Evolutionary conservation across 2,329 filamentous ascomycete genomes (phyloP).

Genomic region (Alternaria ventricosa): DNA sequence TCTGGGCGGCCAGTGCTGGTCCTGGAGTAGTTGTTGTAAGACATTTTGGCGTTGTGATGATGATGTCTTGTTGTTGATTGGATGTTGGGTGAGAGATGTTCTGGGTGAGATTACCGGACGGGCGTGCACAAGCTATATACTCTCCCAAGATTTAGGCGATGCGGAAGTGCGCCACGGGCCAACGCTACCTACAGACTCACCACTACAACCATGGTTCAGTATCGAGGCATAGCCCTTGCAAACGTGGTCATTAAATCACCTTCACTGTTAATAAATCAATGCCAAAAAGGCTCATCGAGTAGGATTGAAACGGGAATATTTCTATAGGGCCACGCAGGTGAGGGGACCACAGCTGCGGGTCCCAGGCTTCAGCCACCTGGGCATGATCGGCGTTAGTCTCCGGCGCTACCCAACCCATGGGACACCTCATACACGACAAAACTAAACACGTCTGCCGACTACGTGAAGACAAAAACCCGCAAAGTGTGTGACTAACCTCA

Average conservation of each 20-base stretch:
- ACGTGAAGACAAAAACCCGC: background rate
- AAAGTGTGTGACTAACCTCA: background rate
- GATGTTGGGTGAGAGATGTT: background rate
- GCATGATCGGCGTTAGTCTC: background rate
- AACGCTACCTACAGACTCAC: background rate
- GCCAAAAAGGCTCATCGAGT: background rate
- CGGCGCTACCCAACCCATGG: background rate
- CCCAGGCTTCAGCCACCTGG: background rate
- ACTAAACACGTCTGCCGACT: background rate
- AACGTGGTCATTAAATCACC: background rate
- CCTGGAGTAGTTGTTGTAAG: background rate
- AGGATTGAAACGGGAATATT: background rate
- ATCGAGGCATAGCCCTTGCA: background rate
- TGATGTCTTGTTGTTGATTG: background rate
- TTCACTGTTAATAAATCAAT: background rate
- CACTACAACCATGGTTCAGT: background rate
- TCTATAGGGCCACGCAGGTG: background rate
- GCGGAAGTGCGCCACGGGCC: background rate
- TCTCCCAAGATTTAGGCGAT: background rate
- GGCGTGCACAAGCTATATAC: background rate
- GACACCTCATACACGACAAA: background rate
- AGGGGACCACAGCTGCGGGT: background rate
- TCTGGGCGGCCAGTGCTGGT: constrained; percentile 1
- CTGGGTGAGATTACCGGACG: background rate
- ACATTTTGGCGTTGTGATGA: background rate